Conservation (phyloP, 306 rosid species). For the Castanopsis chinensis region DNA sequence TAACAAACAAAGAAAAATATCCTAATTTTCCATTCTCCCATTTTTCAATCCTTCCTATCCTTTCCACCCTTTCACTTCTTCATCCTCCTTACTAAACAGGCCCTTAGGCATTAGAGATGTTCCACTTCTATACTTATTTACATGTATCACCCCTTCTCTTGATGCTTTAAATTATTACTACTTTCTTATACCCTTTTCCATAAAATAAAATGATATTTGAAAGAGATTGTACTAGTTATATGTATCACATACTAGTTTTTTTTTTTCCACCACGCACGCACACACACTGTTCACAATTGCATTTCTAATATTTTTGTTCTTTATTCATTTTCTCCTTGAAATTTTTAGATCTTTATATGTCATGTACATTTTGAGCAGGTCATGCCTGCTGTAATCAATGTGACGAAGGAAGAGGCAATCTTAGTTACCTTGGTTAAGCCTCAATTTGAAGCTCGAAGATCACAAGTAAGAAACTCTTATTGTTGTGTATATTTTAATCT, state of each 20-base stretch:
- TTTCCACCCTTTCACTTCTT: too few relatives aligned
- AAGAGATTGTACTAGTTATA: not conserved
- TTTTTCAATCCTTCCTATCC: too few relatives aligned
- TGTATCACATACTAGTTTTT: not conserved
- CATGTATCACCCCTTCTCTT: too few relatives aligned
- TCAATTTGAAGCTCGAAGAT: too few relatives aligned
- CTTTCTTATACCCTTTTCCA: too few relatives aligned
- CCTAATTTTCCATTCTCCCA: not conserved
- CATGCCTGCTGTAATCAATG: too few relatives aligned
- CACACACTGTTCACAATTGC: too few relatives aligned
- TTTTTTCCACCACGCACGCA: not conserved
- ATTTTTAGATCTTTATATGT: not conserved
- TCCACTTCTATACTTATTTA: not conserved
- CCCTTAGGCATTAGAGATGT: not conserved
- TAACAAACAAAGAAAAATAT: too few relatives aligned
- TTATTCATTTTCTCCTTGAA: not conserved
- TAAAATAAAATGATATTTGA: not conserved
- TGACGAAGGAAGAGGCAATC: too few relatives aligned
- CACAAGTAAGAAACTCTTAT: conserved; percentile 56
- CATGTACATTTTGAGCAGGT: too few relatives aligned
- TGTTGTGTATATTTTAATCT: not conserved
- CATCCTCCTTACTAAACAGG: not conserved
- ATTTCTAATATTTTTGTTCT: not conserved
- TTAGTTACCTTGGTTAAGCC: too few relatives aligned
- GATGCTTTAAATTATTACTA: not conserved